Base-by-base conservation (phyloP, 176 grass and related monocot genomes). In the Juncus inflexus region DNA sequence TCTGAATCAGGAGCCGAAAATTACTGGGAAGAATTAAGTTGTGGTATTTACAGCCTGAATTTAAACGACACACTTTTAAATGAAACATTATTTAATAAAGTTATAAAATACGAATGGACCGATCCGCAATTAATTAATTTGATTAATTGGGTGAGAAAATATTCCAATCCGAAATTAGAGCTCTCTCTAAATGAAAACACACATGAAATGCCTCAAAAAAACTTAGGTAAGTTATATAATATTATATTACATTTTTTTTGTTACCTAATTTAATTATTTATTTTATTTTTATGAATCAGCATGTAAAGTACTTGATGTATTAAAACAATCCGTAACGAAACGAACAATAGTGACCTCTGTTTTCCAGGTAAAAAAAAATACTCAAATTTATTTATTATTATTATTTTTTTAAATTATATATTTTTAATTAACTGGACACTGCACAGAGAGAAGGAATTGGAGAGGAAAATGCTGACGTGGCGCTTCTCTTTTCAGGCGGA, bases 401-500 rank as follows among this genome's bases (percentile, higher is more conserved):
- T 14, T 2, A 47, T 47, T 47, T 47, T 47, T 5, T 9, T 9
- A 47, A 9, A 47, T 9, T 47, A 47, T 6, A 47, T 15, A 42
- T 45, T 6, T 14, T 12, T 69, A 9, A 35, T 41, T 71, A 58
- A 71, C 53, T 59, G 9, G 67, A 13, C 57, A 58, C 14, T 43
- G 58, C 8, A 70, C 78, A 97, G 85, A 61, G 59, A 50, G 64
- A 69, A 86, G 13, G 57, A 35, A 64, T 50, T 77, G 67, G 60
- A 75, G 63, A 47, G 43, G 43, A 47, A 9, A 5, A 52, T 38
- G 53, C 9, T 67, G 82, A 83, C 7, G 86, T 97, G 79, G 85
- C 92, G 58, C 51, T 97, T 77, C 83, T 97, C 47, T 97, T 91
- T 58, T 97, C 92, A 12, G 85, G 92, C 83, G 92, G 92, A 7